phyloP scores from a whole-genome alignment of 371 early-diverging fungal species.

The Apophysomyces elegans region DNA sequence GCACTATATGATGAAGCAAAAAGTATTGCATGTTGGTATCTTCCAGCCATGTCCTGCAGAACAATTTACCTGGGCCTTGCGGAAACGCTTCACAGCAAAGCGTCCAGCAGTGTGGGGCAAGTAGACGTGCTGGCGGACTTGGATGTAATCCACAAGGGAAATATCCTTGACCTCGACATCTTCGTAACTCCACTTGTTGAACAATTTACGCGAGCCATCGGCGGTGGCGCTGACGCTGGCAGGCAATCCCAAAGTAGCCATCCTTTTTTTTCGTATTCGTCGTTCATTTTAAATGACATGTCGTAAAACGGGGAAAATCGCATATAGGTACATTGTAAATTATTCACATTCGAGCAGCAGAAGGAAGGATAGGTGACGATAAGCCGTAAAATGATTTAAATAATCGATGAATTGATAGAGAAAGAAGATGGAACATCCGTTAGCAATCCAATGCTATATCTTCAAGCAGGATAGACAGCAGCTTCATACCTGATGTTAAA shows the following conservation, averaged over 20 bases:
- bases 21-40: neutral
- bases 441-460: neutral
- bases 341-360: neutral
- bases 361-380: neutral
- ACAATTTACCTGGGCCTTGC: conserved; percentile 83
- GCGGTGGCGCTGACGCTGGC: conserved; percentile 35
- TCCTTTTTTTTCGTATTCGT: neutral
- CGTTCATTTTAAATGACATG: neutral
- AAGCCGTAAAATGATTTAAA: neutral
- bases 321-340: neutral
- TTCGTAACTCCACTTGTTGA: conserved; percentile 91
- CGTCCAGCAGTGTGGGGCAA: conserved; percentile 97
- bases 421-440: neutral
- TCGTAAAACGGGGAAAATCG: neutral
- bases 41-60: neutral
- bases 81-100: conserved; percentile 92
- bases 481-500: conserved; percentile 5
- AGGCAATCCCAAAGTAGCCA: conserved; percentile 9
- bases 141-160: conserved; percentile 88
- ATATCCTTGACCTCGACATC: conserved; percentile 93
- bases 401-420: neutral
- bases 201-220: conserved; percentile 65
- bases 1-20: conserved; percentile 59
- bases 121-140: conserved; percentile 88
- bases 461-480: neutral